Percentiles rank a stretch among this genome's conserved stretches.
These are phyloP conservation scores for Trametopsis cervina DNA, from an alignment of 768 basidiomycete species.

Conservation along the genomic window DNA sequence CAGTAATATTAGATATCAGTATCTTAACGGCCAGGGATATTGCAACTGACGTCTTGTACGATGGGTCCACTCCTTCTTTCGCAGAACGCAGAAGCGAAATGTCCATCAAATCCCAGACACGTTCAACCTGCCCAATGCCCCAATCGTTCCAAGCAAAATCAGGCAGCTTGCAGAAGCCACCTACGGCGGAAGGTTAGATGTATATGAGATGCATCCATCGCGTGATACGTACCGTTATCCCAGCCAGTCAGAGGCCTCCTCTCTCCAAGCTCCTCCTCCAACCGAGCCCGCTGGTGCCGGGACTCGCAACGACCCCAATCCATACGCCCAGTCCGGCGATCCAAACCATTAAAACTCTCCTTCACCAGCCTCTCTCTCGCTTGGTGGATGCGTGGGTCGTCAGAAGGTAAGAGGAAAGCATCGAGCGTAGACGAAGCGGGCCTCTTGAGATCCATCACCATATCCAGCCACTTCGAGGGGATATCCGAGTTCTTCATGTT, in stretches of 20 bases:
- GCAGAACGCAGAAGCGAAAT: slow-evolving; percentile 82
- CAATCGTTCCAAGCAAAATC: slow-evolving; percentile 95
- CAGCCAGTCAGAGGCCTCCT: slow-evolving; percentile 87
- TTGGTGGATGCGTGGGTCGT: slow-evolving; percentile 87
- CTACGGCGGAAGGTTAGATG: slow-evolving; percentile 30
- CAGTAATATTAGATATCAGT: slow-evolving; percentile 2
- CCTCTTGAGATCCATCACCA: slow-evolving; percentile 60
- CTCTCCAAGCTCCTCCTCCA: slow-evolving; percentile 75
- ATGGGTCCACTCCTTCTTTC: slow-evolving; percentile 73
- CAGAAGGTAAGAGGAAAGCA: slow-evolving; percentile 84
- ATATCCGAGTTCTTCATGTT: slow-evolving; percentile 54
- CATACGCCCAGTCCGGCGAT: slow-evolving; percentile 64
- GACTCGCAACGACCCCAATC: slow-evolving; percentile 94
- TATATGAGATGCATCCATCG: background rate
- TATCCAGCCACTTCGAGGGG: slow-evolving; percentile 62
- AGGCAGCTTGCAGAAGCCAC: slow-evolving; percentile 76
- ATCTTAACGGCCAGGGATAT: background rate
- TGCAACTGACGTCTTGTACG: slow-evolving; percentile 75
- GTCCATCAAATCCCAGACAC: slow-evolving; percentile 95
- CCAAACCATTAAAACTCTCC: slow-evolving; percentile 55
- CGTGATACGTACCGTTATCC: slow-evolving; percentile 66
- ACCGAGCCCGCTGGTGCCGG: slow-evolving; percentile 79
- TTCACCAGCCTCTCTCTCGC: slow-evolving; percentile 80
- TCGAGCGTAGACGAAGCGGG: slow-evolving; percentile 88
- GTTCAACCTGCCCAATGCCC: slow-evolving; percentile 87